phyloP scores from a whole-genome alignment of 441 rosid genomes.

The Geranium incanum region DNA sequence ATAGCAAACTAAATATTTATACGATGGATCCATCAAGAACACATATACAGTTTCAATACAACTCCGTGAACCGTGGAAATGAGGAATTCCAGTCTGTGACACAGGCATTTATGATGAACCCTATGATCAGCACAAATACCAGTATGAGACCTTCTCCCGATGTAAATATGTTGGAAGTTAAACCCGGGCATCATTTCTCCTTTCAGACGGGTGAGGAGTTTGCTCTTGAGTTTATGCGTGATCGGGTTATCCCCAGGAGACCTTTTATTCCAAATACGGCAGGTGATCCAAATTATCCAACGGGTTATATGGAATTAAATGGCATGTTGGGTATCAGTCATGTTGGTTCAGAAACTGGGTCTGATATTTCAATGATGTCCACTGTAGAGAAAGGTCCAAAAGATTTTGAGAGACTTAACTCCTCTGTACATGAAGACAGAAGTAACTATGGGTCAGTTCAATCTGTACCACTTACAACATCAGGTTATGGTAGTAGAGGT shows the following conservation, averaged over 20 bases:
- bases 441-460: constrained; percentile 40
- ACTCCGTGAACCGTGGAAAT: constrained; percentile 41
- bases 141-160: constrained; percentile 35
- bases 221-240: constrained; percentile 86
- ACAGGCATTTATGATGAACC: constrained; percentile 42
- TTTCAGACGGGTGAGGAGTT: constrained; percentile 94
- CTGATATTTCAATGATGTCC: constrained; percentile 43
- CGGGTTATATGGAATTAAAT: constrained; percentile 48
- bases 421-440: constrained; percentile 41
- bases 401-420: constrained; percentile 47
- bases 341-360: constrained; percentile 57
- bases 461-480: constrained; percentile 37
- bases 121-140: constrained; percentile 34
- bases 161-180: constrained; percentile 42
- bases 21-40: constrained; percentile 46
- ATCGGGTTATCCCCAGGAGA: constrained; percentile 50
- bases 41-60: constrained; percentile 33
- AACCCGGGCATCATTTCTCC: constrained; percentile 72
- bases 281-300: constrained; percentile 45
- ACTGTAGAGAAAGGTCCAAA: constrained; percentile 40
- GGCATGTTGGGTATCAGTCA: constrained; percentile 59
- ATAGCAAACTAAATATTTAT: neutral
- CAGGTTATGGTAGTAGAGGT: constrained; percentile 38
- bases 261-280: constrained; percentile 37
- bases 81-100: constrained; percentile 38